Evolutionary conservation across 192 early-diverging fungal genomes (phyloP).

Genomic region (Kappamyces sp.): DNA sequence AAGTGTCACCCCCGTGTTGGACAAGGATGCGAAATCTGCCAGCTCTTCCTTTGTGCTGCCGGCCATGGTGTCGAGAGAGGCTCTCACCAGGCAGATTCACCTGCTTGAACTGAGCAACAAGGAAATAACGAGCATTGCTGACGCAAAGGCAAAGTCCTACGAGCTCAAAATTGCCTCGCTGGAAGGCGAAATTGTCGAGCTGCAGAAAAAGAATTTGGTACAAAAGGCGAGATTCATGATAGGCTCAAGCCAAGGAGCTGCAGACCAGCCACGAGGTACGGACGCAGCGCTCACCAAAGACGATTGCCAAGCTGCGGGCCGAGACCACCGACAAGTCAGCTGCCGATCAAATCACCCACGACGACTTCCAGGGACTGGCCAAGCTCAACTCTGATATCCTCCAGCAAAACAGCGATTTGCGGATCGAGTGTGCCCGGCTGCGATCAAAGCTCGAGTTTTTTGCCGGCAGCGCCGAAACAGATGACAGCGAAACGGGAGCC

Average conservation of each 20-base stretch:
- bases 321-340: no score
- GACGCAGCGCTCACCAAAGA: no score
- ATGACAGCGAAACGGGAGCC: background rate
- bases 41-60: constrained; percentile 3
- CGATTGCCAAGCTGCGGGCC: no score
- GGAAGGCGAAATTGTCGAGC: constrained; percentile 8
- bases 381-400: constrained; percentile 10
- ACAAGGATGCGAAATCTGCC: constrained; percentile 8
- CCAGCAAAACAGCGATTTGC: constrained; percentile 4
- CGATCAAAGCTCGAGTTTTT: background rate
- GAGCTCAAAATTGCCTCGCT: constrained; percentile 1
- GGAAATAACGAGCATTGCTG: constrained; percentile 6
- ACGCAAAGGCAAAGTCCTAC: background rate
- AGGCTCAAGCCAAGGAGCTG: constrained; percentile 1
- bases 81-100: constrained; percentile 1
- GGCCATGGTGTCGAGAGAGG: background rate
- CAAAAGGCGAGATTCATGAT: background rate
- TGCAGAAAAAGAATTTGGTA: constrained; percentile 14
- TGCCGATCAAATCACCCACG: background rate
- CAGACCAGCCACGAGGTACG: constrained; percentile 1
- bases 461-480: background rate
- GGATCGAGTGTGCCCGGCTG: background rate
- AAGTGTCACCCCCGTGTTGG: background rate
- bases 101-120: constrained; percentile 1
- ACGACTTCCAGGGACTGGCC: background rate